phyloP scores from a whole-genome alignment of 805 yeast genomes.

The Starmera quercuum region DNA sequence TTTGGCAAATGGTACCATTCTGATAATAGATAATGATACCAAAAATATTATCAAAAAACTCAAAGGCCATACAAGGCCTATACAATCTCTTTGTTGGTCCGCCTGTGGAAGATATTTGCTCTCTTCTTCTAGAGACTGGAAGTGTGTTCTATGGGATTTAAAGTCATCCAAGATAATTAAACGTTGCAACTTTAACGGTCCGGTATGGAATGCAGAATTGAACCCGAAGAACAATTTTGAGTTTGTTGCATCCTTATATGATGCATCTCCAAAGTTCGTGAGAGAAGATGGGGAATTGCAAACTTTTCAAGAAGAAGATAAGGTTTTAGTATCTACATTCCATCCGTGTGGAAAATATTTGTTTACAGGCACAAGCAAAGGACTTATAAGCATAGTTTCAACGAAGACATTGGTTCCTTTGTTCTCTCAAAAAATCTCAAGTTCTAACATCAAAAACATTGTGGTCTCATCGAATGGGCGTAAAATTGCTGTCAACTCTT shows the following conservation, averaged over 20 bases:
- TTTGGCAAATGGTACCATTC: constrained; percentile 60
- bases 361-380: constrained; percentile 74
- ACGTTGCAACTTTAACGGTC: constrained; percentile 50
- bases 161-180: constrained; percentile 30
- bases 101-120: constrained; percentile 60
- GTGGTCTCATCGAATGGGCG: constrained; percentile 50
- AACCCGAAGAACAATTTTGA: constrained; percentile 39
- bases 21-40: constrained; percentile 70
- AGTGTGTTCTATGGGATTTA: constrained; percentile 75
- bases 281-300: constrained; percentile 22
- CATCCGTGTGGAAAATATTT: constrained; percentile 48
- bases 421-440: constrained; percentile 49
- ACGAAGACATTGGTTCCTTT: constrained; percentile 24
- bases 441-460: constrained; percentile 64
- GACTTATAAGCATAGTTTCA: constrained; percentile 52
- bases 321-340: constrained; percentile 29
- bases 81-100: constrained; percentile 76
- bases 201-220: constrained; percentile 63
- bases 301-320: constrained; percentile 14
- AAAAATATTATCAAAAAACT: constrained; percentile 47
- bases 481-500: constrained; percentile 64
- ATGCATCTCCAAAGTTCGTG: constrained; percentile 50
- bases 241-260: constrained; percentile 60
- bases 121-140: constrained; percentile 77
- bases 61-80: constrained; percentile 60